Base-by-base conservation (phyloP, 2,329 filamentous ascomycete genomes). In the Lizonia empirigonia region DNA sequence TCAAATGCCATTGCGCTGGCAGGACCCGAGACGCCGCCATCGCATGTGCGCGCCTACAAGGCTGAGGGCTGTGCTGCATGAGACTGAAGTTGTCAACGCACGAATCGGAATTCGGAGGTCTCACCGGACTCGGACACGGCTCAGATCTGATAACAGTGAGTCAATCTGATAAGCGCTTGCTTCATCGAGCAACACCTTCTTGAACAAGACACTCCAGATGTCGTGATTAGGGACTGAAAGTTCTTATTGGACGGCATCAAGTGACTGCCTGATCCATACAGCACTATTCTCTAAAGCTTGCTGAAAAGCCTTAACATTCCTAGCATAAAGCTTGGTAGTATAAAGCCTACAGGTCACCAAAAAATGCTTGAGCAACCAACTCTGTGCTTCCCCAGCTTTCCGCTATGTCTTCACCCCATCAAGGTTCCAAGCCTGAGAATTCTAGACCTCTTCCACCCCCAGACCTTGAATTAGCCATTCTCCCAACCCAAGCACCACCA, bases 81-180 rank as follows among this genome's bases (percentile, higher is more conserved):
- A 7, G n/a, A n/a, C n/a, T n/a, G n/a, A n/a, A n/a, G 13, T 12
- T 15, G 20, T 38, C n/a, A 12, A 1, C 9, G 18, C 19, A 4
- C 22, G 3, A 4, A 13, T 27, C 35, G 15, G 35, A 7, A 27
- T 27, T 18, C 1, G n/a, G 22, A 18, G 0, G 35, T 16, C 22
- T n/a, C n/a, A 1, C 35, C 20, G 23, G 27, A 15, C 15, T 29
- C 49, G 16, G 42, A 52, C 24, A 33, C 19, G 18, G 20, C 29
- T 42, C 42, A 42, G 49, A 52, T 52, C 49, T 47, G 49, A 46
- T 52, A 52, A 52, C 9, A 6, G 4, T 26, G 29, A 47, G 27
- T 40, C 44, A 35, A 40, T 47, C 36, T 40, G 36, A 41, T 48
- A 48, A 48, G 36, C 36, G 35, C 37, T 41, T 34, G 30, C 16